A percentile compares a stretch with the other conserved stretches of the same genome.
These are phyloP conservation scores for Coemansia sp. DNA, from an alignment of 192 early-diverging fungal species.

Conservation along the genomic window DNA sequence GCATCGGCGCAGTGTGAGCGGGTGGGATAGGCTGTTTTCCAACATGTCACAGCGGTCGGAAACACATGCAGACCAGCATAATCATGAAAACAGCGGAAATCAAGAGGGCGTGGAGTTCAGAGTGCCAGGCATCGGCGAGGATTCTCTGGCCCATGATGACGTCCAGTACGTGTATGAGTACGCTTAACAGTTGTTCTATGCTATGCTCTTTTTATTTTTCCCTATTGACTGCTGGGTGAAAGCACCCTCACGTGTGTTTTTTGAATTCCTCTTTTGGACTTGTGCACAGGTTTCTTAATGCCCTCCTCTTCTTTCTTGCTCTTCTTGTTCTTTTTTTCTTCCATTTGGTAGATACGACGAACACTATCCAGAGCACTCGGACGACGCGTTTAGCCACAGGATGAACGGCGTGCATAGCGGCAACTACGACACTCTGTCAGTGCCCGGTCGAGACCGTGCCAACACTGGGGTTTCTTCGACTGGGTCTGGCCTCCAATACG, in stretches of 20 bases:
- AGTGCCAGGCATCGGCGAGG: conserved; percentile 44
- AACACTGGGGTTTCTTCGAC: conserved; percentile 36
- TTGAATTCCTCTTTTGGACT: neutral
- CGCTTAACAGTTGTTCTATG: conserved; percentile 5
- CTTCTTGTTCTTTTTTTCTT: neutral
- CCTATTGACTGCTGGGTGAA: neutral
- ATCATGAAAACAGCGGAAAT: conserved; percentile 6
- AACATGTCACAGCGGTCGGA: conserved; percentile 41
- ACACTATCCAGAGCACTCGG: conserved; percentile 3
- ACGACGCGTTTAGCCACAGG: conserved; percentile 2
- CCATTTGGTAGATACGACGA: conserved; percentile 23
- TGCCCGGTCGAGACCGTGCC: conserved; percentile 13
- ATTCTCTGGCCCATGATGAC: conserved; percentile 41
- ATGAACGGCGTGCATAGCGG: neutral
- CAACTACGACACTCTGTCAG: neutral
- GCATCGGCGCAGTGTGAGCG: conserved; percentile 45
- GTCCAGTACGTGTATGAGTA: conserved; percentile 57
- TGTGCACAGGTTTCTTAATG: neutral
- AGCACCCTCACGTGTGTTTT: neutral
- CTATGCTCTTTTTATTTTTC: neutral
- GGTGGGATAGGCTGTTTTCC: conserved; percentile 47
- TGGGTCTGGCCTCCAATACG: conserved; percentile 29
- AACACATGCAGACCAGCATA: conserved; percentile 14
- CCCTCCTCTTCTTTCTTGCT: neutral
- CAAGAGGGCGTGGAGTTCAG: conserved; percentile 16